Evolutionary conservation across 495 filamentous ascomycete genomes (phyloP).

Genomic region (Tuber calosporum): DNA sequence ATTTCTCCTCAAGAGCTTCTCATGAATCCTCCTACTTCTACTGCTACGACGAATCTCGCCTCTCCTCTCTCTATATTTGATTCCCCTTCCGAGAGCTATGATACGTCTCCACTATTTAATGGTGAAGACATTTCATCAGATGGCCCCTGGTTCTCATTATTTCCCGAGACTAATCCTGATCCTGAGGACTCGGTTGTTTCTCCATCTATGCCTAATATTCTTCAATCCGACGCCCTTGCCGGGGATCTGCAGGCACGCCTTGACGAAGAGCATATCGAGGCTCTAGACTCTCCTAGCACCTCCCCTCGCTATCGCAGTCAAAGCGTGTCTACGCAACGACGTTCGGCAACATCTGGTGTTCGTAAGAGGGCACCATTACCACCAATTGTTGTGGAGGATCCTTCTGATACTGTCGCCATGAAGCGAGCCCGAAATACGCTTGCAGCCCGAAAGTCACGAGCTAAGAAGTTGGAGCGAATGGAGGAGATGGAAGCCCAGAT

Average conservation of each 20-base stretch:
- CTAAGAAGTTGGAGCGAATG: slow-evolving; percentile 66
- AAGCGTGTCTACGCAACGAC: slow-evolving; percentile 50
- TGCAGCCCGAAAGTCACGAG: slow-evolving; percentile 88
- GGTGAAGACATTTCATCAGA: slow-evolving; percentile 44
- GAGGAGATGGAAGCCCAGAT: slow-evolving; percentile 55
- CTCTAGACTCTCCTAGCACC: slow-evolving; percentile 43
- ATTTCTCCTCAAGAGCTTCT: slow-evolving; percentile 82
- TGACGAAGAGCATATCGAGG: slow-evolving; percentile 44
- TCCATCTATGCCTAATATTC: slow-evolving; percentile 45
- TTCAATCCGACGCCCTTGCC: slow-evolving; percentile 41
- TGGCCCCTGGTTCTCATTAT: slow-evolving; percentile 59
- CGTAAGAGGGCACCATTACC: slow-evolving; percentile 73
- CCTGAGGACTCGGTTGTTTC: slow-evolving; percentile 40
- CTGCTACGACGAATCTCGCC: slow-evolving; percentile 74
- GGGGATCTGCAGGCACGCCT: slow-evolving; percentile 40
- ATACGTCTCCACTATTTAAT: slow-evolving; percentile 66
- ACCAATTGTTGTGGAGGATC: slow-evolving; percentile 69
- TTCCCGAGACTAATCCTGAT: slow-evolving; percentile 51
- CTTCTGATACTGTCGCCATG: slow-evolving; percentile 61
- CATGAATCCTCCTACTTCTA: slow-evolving; percentile 71
- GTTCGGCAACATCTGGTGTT: slow-evolving; percentile 65
- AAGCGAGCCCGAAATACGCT: slow-evolving; percentile 95
- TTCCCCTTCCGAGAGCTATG: slow-evolving; percentile 64
- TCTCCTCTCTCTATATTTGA: slow-evolving; percentile 71
- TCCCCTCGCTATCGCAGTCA: slow-evolving; percentile 46